phyloP scores from a whole-genome alignment of 768 basidiomycete genomes.

The Nidula microcarpa region DNA sequence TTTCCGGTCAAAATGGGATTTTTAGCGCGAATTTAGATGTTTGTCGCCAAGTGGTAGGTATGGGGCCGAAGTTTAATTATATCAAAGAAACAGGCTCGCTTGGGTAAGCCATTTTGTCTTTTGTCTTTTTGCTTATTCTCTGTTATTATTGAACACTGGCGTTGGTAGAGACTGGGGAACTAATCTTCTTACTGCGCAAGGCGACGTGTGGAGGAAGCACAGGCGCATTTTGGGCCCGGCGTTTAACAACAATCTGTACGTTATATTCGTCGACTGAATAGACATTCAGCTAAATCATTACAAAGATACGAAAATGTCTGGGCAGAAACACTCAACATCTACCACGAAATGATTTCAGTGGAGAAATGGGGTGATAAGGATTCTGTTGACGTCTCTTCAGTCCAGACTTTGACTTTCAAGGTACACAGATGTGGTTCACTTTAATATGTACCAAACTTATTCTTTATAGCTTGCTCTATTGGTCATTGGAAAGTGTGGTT shows the following conservation, averaged over 20 bases:
- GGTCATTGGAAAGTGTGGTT: conserved; percentile 5
- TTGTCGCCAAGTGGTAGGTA: conserved; percentile 16
- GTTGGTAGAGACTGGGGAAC: conserved; percentile 24
- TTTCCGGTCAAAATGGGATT: conserved; percentile 13
- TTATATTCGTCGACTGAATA: neutral
- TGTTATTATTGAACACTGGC: neutral
- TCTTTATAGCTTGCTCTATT: conserved; percentile 4
- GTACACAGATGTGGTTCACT: no score
- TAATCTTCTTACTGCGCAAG: conserved; percentile 27
- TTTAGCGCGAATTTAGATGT: conserved; percentile 23
- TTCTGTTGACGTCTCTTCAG: conserved; percentile 6
- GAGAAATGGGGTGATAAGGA: conserved; percentile 17
- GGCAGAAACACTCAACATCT: conserved; percentile 16
- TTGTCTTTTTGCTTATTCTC: neutral
- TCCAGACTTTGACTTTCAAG: conserved; percentile 12
- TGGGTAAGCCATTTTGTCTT: conserved; percentile 8
- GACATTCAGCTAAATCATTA: neutral
- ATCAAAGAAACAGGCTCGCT: conserved; percentile 9
- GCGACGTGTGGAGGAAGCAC: conserved; percentile 28
- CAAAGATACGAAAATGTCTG: conserved; percentile 23
- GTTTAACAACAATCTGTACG: conserved; percentile 23
- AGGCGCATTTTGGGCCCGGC: conserved; percentile 27
- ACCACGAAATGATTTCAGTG: conserved; percentile 20
- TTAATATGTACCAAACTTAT: conserved; percentile 9
- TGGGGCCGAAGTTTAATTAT: conserved; percentile 15